Evolutionary conservation across 805 yeast genomes (phyloP).

Genomic region (Kurtzmaniella fragi): DNA sequence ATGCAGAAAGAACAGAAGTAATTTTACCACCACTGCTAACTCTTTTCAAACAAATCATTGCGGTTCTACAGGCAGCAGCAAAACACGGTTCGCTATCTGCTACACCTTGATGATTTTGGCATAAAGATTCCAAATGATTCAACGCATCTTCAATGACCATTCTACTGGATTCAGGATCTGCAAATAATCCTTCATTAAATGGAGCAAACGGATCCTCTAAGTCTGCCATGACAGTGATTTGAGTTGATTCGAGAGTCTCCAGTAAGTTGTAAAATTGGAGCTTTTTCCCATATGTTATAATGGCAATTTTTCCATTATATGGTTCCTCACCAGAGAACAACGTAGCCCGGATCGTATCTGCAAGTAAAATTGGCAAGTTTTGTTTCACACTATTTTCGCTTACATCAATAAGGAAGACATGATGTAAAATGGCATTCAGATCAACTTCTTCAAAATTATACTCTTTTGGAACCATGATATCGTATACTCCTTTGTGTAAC

Average conservation of each 20-base stretch:
- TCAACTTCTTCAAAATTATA: conserved; percentile 50
- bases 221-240: conserved; percentile 61
- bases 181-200: conserved; percentile 69
- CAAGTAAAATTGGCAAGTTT: conserved; percentile 57
- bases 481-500: conserved; percentile 77
- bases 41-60: conserved; percentile 52
- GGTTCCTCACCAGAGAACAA: conserved; percentile 14
- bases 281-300: conserved; percentile 70
- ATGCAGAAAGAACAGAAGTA: conserved; percentile 55
- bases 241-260: conserved; percentile 50
- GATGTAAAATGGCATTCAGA: conserved; percentile 49
- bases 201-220: conserved; percentile 81
- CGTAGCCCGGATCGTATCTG: conserved; percentile 64
- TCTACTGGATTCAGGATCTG: conserved; percentile 65
- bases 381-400: conserved; percentile 53
- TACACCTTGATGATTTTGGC: conserved; percentile 27
- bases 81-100: conserved; percentile 60
- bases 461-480: conserved; percentile 68
- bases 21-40: conserved; percentile 83
- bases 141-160: conserved; percentile 64
- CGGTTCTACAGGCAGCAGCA: conserved; percentile 74
- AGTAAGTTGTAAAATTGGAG: conserved; percentile 70
- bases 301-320: conserved; percentile 46
- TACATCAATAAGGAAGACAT: conserved; percentile 71
- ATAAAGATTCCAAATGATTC: conserved; percentile 47